These are phyloP conservation scores for Chlorella sp. DNA, from an alignment of 139 green algal species.

Conservation along the genomic window DNA sequence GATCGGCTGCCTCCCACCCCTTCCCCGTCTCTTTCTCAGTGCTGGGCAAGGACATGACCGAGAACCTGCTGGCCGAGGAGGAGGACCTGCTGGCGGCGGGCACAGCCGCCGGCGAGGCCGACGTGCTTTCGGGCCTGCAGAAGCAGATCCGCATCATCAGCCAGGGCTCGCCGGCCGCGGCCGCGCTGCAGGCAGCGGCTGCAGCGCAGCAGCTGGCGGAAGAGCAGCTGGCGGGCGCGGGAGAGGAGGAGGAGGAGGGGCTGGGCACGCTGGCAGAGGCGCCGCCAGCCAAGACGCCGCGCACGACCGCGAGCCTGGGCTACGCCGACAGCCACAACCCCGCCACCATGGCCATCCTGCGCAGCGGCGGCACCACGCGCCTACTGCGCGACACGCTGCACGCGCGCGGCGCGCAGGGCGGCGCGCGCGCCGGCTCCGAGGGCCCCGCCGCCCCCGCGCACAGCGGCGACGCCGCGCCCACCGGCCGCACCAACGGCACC, in stretches of 20 bases:
- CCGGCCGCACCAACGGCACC: slow-evolving; percentile 38
- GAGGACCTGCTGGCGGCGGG: slow-evolving; percentile 15
- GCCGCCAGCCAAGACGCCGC: not conserved
- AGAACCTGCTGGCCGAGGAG: slow-evolving; percentile 23
- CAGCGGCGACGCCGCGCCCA: not conserved
- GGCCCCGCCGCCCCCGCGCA: no score
- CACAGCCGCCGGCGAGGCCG: not conserved
- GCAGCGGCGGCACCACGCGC: slow-evolving; percentile 43
- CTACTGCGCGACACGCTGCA: slow-evolving; percentile 20
- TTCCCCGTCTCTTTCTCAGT: not conserved
- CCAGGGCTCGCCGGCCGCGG: slow-evolving; percentile 8
- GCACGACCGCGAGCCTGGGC: slow-evolving; percentile 26
- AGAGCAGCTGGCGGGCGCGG: not conserved
- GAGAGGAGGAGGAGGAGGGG: not conserved
- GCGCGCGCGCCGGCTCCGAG: no score
- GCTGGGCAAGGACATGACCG: slow-evolving; percentile 11
- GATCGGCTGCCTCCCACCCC: no score
- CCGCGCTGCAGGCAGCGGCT: not conserved
- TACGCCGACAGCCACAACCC: slow-evolving; percentile 44
- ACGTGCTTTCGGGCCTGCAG: slow-evolving; percentile 27
- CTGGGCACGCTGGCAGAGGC: not conserved
- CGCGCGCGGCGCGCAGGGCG: not conserved
- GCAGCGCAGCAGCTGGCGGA: not conserved
- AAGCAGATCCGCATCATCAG: slow-evolving; percentile 31
- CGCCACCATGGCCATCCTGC: slow-evolving; percentile 31